Conservation (phyloP, 768 basidiomycete genomes). For the Austroboletus eburneus region DNA sequence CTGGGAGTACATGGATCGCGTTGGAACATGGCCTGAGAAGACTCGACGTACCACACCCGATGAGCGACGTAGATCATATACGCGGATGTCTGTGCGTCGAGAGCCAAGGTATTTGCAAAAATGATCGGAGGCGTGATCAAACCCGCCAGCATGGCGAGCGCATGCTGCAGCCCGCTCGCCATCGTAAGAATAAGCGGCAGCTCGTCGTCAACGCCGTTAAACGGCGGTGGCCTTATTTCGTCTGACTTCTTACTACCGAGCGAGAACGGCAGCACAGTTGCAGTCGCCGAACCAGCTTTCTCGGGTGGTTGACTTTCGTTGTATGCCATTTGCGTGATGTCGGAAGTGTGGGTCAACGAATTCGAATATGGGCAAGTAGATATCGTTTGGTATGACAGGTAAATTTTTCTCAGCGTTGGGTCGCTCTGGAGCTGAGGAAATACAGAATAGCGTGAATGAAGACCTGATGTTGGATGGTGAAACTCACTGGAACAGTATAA, state of each 20-base stretch:
- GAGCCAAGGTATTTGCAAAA: slow-evolving; percentile 57
- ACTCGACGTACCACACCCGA: slow-evolving; percentile 54
- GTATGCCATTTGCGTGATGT: slow-evolving; percentile 11
- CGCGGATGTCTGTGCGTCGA: slow-evolving; percentile 55
- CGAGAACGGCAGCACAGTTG: slow-evolving; percentile 68
- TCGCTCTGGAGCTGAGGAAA: too few relatives aligned
- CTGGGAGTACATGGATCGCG: slow-evolving; percentile 30
- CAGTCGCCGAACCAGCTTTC: slow-evolving; percentile 85
- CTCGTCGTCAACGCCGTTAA: slow-evolving; percentile 70
- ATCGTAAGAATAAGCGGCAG: slow-evolving; percentile 72
- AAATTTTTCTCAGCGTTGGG: too few relatives aligned
- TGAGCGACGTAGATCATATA: slow-evolving; percentile 82
- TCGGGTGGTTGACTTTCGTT: slow-evolving; percentile 41
- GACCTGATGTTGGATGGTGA: too few relatives aligned
- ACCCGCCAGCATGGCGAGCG: slow-evolving; percentile 79
- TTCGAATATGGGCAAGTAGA: too few relatives aligned
- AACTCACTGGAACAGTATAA: too few relatives aligned
- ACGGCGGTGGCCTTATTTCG: slow-evolving; percentile 57
- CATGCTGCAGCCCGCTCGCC: too few relatives aligned
- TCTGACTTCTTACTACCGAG: slow-evolving; percentile 29
- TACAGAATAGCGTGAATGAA: too few relatives aligned
- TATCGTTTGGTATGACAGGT: too few relatives aligned
- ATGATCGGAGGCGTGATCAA: slow-evolving; percentile 83
- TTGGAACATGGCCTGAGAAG: too few relatives aligned
- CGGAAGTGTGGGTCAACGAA: too few relatives aligned